phyloP scores from a whole-genome alignment of 1,139 yeast genomes.

The Pneumocystis oryctolagi region DNA sequence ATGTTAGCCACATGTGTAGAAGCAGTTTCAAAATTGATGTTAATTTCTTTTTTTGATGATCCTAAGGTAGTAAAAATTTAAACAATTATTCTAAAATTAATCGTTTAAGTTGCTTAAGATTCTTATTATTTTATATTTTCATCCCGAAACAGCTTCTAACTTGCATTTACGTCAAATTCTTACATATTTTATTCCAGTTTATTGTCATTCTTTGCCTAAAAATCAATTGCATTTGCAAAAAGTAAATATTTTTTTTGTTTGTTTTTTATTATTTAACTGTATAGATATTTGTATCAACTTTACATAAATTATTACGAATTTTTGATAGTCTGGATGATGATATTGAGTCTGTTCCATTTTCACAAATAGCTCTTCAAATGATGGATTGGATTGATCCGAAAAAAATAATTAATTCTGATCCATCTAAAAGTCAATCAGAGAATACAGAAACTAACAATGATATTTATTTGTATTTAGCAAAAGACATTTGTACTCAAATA shows the following conservation, averaged over 20 bases:
- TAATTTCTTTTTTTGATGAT: slow-evolving; percentile 62
- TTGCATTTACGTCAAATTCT: slow-evolving; percentile 64
- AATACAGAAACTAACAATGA: neutral
- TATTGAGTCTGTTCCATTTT: slow-evolving; percentile 30
- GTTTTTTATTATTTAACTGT: slow-evolving; percentile 21
- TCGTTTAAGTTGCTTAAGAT: slow-evolving; percentile 40
- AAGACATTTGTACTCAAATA: neutral
- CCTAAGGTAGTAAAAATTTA: slow-evolving; percentile 29
- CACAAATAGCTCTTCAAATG: slow-evolving; percentile 56
- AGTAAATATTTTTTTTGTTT: slow-evolving; percentile 45
- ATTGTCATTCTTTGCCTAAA: slow-evolving; percentile 58
- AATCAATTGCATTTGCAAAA: slow-evolving; percentile 60
- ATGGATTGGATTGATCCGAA: slow-evolving; percentile 76
- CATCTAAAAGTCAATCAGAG: slow-evolving; percentile 18
- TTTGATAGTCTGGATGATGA: slow-evolving; percentile 15
- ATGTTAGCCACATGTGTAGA: slow-evolving; percentile 75
- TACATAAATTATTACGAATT: neutral
- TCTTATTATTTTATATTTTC: slow-evolving; percentile 58
- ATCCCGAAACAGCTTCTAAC: slow-evolving; percentile 48
- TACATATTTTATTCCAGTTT: slow-evolving; percentile 80
- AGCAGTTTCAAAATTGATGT: slow-evolving; percentile 66
- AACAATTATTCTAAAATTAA: neutral
- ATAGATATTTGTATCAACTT: neutral
- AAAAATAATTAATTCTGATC: slow-evolving; percentile 37
- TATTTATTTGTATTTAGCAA: neutral